These are phyloP conservation scores for Rehmannia glutinosa DNA, from an alignment of 257 asterid genomes.

Conservation along the genomic window DNA sequence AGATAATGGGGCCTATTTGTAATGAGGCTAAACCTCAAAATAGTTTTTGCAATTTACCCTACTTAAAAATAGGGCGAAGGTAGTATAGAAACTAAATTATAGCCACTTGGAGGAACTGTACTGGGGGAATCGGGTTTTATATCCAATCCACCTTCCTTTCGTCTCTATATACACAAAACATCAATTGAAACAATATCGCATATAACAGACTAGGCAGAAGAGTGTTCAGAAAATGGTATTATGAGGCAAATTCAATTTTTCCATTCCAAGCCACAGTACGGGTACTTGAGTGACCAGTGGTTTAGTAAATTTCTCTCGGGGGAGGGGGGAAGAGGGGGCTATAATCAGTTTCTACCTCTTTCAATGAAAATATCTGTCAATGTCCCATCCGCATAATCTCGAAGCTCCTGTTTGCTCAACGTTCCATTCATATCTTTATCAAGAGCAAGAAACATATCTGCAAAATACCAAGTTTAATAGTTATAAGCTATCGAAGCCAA, in stretches of 20 bases:
- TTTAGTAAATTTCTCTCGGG: background rate
- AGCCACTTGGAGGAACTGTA: too few relatives aligned
- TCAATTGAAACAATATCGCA: too few relatives aligned
- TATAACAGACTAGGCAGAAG: background rate
- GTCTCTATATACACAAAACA: too few relatives aligned
- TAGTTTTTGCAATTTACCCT: too few relatives aligned
- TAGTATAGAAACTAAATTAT: too few relatives aligned
- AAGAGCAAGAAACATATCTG: slow-evolving; percentile 98
- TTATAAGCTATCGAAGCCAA: slow-evolving; percentile 9
- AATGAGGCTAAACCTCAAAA: too few relatives aligned
- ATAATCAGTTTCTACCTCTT: slow-evolving; percentile 55
- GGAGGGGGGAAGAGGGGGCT: background rate
- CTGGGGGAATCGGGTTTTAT: too few relatives aligned
- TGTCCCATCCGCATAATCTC: slow-evolving; percentile 99
- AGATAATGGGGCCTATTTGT: too few relatives aligned
- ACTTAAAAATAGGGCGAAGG: too few relatives aligned
- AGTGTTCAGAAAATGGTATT: background rate
- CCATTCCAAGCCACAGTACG: background rate
- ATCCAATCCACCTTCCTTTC: too few relatives aligned
- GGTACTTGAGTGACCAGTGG: background rate
- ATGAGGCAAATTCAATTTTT: background rate
- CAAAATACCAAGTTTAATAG: slow-evolving; percentile 16
- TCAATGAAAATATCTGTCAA: slow-evolving; percentile 93
- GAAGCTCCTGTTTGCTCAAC: slow-evolving; percentile 90
- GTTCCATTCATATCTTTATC: slow-evolving; percentile 97